Percentiles rank a stretch among this genome's conserved stretches.
phyloP scores from a whole-genome alignment of 306 rosid species.

The Sindora glabra region DNA sequence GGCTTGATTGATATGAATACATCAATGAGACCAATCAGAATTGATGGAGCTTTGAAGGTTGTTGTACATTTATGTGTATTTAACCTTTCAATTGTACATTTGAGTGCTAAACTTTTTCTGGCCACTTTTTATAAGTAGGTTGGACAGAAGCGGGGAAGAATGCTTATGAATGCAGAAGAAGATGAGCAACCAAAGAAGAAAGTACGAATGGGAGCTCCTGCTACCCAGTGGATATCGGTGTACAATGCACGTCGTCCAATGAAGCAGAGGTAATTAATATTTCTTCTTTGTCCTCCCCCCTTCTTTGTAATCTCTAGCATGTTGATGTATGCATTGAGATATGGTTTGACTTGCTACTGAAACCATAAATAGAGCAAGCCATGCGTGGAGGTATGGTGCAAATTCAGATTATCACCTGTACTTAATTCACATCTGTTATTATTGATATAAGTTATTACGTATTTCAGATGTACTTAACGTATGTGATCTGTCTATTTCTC shows the following conservation, averaged over 20 bases:
- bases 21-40: slow-evolving; percentile 71
- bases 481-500: not conserved
- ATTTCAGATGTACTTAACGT: not conserved
- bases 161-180: slow-evolving; percentile 73
- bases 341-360: not conserved
- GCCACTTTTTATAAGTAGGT: slow-evolving; percentile 37
- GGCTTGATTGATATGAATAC: slow-evolving; percentile 72
- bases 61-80: not conserved
- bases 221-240: slow-evolving; percentile 92
- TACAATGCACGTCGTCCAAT: slow-evolving; percentile 91
- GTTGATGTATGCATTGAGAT: not conserved
- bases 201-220: slow-evolving; percentile 85
- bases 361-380: not conserved
- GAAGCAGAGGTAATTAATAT: slow-evolving; percentile 76
- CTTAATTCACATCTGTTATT: not conserved
- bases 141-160: slow-evolving; percentile 83
- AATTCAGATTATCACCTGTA: not conserved
- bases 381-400: not conserved
- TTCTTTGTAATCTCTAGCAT: not conserved
- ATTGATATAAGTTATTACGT: not conserved
- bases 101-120: not conserved
- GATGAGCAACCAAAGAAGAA: slow-evolving; percentile 96
- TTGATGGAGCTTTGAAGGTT: slow-evolving; percentile 95
- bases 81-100: not conserved
- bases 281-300: not conserved